phyloP scores from a whole-genome alignment of 1,284 basidiomycete genomes.

The Athelia sp. region DNA sequence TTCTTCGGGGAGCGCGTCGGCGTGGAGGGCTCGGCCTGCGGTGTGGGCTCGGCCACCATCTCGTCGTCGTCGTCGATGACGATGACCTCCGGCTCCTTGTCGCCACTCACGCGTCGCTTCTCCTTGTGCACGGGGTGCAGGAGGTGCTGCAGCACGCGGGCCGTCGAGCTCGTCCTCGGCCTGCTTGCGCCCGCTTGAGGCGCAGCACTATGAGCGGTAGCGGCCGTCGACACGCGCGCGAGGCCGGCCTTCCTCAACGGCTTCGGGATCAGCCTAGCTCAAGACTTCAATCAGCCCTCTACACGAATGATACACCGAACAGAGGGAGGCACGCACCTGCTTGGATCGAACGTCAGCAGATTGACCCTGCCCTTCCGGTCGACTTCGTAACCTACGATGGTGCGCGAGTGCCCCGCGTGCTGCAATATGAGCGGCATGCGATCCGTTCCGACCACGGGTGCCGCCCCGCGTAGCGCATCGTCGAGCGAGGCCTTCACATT shows the following conservation, averaged over 20 bases:
- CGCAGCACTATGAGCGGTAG: conserved; percentile 2
- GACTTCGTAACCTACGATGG: conserved; percentile 78
- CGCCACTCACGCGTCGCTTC: conserved; percentile 9
- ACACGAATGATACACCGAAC: neutral
- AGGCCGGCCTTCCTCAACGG: conserved; percentile 31
- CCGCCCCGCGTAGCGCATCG: conserved; percentile 40
- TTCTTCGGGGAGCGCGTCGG: neutral
- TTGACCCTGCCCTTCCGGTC: conserved; percentile 50
- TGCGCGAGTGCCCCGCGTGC: conserved; percentile 79
- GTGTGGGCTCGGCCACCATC: conserved; percentile 14
- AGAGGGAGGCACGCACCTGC: conserved; percentile 41
- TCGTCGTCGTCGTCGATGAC: conserved; percentile 32
- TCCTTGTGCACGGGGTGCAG: conserved; percentile 13
- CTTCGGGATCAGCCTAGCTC: neutral
- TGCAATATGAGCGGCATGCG: conserved; percentile 80
- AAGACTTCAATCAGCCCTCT: neutral
- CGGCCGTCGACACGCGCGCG: conserved; percentile 2
- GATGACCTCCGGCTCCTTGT: conserved; percentile 24
- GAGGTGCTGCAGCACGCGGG: neutral
- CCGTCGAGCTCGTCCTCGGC: neutral
- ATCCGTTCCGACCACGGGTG: conserved; percentile 49
- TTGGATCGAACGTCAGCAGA: conserved; percentile 76
- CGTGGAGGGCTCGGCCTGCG: conserved; percentile 1
- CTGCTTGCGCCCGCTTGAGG: neutral
- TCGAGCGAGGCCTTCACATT: conserved; percentile 31